These are phyloP conservation scores for Podosphaera xanthii DNA, from an alignment of 2,329 filamentous ascomycete species.

Conservation along the genomic window DNA sequence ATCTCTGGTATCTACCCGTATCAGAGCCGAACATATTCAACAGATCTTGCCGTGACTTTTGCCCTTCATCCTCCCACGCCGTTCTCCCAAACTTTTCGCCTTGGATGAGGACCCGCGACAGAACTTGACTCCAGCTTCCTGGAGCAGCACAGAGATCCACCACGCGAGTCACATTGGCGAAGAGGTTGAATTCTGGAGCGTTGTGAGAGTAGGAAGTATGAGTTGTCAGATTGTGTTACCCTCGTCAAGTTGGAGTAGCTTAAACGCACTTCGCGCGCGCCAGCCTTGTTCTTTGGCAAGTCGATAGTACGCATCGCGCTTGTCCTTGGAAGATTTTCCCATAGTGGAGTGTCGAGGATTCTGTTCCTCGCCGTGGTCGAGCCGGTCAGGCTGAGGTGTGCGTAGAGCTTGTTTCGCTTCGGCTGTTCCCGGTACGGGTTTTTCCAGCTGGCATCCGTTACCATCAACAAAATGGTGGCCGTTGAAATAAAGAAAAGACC, in stretches of 20 bases:
- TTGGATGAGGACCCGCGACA: slow-evolving; percentile 81
- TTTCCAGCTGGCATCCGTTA: background rate
- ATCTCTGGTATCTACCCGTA: background rate
- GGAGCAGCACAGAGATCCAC: slow-evolving; percentile 92
- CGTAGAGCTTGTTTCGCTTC: no score
- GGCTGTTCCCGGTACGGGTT: background rate
- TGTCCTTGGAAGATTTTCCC: slow-evolving; percentile 97
- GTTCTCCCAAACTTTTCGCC: slow-evolving; percentile 72
- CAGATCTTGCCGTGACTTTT: slow-evolving; percentile 37
- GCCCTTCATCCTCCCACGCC: slow-evolving; percentile 71
- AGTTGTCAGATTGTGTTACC: slow-evolving; percentile 19
- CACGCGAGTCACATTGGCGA: slow-evolving; percentile 71
- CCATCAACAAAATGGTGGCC: slow-evolving; percentile 8
- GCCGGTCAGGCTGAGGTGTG: no score
- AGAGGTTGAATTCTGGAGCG: slow-evolving; percentile 66
- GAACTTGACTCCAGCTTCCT: slow-evolving; percentile 90
- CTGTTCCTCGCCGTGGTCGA: no score
- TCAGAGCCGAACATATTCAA: slow-evolving; percentile 18
- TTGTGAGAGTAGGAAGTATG: background rate
- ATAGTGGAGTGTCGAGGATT: slow-evolving; percentile 22
- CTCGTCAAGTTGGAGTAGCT: slow-evolving; percentile 84
- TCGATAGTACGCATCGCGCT: slow-evolving; percentile 91
- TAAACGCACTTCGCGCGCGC: slow-evolving; percentile 90
- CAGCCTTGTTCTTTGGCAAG: slow-evolving; percentile 97
- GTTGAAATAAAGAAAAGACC: slow-evolving; percentile 13